Evolutionary conservation across 164 flowering plant species (phyloP).

Genomic region (Vitis riparia): DNA sequence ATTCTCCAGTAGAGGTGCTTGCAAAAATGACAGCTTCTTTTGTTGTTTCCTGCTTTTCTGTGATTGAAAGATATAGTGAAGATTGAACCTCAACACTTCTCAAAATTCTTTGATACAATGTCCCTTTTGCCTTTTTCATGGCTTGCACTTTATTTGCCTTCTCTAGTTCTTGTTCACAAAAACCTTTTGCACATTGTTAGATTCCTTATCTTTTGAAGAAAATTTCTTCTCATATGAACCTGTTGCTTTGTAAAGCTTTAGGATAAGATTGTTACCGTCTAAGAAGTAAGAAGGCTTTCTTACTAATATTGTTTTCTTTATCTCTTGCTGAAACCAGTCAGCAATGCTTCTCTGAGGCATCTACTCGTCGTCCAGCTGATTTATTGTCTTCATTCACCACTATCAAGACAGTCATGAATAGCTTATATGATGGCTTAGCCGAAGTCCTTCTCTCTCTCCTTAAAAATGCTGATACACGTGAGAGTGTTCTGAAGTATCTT

Average conservation of each 20-base stretch:
- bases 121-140: too few species aligned
- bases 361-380: slow-evolving; percentile 85
- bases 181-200: not conserved
- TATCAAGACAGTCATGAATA: slow-evolving; percentile 83
- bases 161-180: not conserved
- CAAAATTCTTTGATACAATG: too few species aligned
- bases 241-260: not conserved
- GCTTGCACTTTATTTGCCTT: too few species aligned
- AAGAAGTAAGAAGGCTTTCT: not conserved
- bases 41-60: too few species aligned
- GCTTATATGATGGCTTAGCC: slow-evolving; percentile 67
- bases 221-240: not conserved
- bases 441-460: slow-evolving; percentile 77
- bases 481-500: slow-evolving; percentile 78
- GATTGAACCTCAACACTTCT: too few species aligned
- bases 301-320: not conserved
- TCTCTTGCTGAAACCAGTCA: slow-evolving; percentile 45
- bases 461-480: slow-evolving; percentile 74
- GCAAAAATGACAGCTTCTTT: too few species aligned
- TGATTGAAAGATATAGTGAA: too few species aligned
- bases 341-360: slow-evolving; percentile 86
- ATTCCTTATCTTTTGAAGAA: not conserved
- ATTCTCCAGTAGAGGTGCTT: too few species aligned
- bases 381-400: slow-evolving; percentile 82
- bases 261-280: not conserved